phyloP scores from a whole-genome alignment of 805 yeast genomes.

The Yamadazyma takamatsuzukensis region DNA sequence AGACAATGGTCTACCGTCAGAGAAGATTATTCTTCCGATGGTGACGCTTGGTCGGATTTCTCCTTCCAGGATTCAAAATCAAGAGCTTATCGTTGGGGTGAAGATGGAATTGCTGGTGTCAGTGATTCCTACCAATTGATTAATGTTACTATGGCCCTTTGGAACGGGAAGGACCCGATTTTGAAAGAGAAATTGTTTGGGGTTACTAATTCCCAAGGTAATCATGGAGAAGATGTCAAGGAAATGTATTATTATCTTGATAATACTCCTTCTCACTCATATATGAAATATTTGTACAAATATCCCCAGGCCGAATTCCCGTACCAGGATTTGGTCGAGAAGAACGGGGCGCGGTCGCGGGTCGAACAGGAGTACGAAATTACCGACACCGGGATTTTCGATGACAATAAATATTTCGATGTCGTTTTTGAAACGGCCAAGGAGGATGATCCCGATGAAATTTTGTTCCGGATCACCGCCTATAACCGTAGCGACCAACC shows the following conservation, averaged over 20 bases:
- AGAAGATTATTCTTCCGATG: conserved; percentile 81
- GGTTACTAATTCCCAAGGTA: conserved; percentile 87
- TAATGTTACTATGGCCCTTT: conserved; percentile 76
- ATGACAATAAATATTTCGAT: conserved; percentile 78
- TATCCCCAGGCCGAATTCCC: conserved; percentile 89
- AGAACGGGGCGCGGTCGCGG: conserved; percentile 63
- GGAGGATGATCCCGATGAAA: conserved; percentile 74
- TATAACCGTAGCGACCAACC: conserved; percentile 77
- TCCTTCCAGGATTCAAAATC: conserved; percentile 81
- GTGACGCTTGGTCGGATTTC: conserved; percentile 89
- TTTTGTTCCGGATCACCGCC: conserved; percentile 82
- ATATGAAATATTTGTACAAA: conserved; percentile 87
- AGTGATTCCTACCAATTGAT: conserved; percentile 77
- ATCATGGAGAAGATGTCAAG: conserved; percentile 95
- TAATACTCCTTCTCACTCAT: conserved; percentile 89
- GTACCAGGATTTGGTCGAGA: conserved; percentile 66
- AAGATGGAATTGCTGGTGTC: conserved; percentile 90
- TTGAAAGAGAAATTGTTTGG: conserved; percentile 87
- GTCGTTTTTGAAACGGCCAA: conserved; percentile 89
- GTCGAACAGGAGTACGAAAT: conserved; percentile 75
- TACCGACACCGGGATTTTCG: conserved; percentile 73
- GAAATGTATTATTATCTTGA: conserved; percentile 82
- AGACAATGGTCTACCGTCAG: conserved; percentile 86
- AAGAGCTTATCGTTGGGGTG: conserved; percentile 91
- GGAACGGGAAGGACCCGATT: conserved; percentile 87